These are phyloP conservation scores for Dictyostelium capitatum DNA, from an alignment of 78 protist genomes.

Conservation along the genomic window DNA sequence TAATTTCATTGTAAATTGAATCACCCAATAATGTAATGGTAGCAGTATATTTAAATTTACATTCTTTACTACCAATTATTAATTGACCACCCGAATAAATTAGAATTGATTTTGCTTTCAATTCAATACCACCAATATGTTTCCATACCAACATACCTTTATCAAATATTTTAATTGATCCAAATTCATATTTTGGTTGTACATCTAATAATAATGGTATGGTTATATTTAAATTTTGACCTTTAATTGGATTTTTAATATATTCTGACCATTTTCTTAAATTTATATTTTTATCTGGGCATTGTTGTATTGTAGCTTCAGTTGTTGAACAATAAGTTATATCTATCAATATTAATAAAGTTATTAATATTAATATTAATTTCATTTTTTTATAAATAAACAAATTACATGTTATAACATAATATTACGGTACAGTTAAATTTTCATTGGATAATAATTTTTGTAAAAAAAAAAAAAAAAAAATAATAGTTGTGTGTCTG, in stretches of 20 bases:
- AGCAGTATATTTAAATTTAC: not conserved
- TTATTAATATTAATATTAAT: not conserved
- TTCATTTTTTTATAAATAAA: not conserved
- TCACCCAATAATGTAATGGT: conserved; percentile 42
- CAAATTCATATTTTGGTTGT: conserved; percentile 5
- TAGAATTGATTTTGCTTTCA: not conserved
- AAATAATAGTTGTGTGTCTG: too few relatives aligned
- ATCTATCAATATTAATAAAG: not conserved
- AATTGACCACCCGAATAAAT: conserved; percentile 33
- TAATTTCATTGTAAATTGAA: not conserved
- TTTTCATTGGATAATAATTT: too few relatives aligned
- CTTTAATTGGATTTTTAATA: not conserved
- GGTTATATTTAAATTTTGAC: conserved; percentile 15
- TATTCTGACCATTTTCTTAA: not conserved
- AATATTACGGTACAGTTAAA: too few relatives aligned
- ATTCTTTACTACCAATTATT: conserved; percentile 42
- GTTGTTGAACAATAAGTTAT: too few relatives aligned
- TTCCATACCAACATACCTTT: conserved; percentile 40
- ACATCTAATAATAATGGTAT: conserved; percentile 26
- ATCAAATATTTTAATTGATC: not conserved
- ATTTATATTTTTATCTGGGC: not conserved
- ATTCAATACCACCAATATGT: not conserved
- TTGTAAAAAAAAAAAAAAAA: too few relatives aligned
- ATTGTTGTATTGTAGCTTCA: not conserved
- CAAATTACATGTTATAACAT: too few relatives aligned